Evolutionary conservation across 1,284 basidiomycete species (phyloP).

Genomic region (Trichosporon sp.): DNA sequence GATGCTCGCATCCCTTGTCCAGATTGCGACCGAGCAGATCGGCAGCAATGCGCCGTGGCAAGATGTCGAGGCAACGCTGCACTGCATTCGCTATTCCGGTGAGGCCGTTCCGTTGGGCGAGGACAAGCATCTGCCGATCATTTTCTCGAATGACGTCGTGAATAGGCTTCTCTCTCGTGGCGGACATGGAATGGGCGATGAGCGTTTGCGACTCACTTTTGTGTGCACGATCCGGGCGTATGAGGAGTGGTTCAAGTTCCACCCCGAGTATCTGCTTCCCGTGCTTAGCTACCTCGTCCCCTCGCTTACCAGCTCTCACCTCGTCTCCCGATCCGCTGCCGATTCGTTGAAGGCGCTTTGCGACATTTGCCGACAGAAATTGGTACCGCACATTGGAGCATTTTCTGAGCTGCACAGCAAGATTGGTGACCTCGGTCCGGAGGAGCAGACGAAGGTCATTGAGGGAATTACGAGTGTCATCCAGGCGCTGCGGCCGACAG

Average conservation of each 20-base stretch:
- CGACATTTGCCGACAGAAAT: conserved; percentile 71
- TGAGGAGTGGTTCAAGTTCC: conserved; percentile 70
- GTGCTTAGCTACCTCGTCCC: conserved; percentile 65
- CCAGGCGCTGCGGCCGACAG: conserved; percentile 69
- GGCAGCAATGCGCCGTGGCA: conserved; percentile 29
- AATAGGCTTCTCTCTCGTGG: conserved; percentile 35
- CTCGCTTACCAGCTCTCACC: conserved; percentile 56
- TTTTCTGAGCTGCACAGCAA: conserved; percentile 76
- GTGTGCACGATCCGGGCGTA: conserved; percentile 68
- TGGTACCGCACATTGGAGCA: conserved; percentile 72
- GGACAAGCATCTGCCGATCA: conserved; percentile 57
- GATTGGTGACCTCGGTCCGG: conserved; percentile 68
- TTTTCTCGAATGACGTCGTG: conserved; percentile 67
- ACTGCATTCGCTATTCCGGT: conserved; percentile 75
- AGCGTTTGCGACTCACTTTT: conserved; percentile 65
- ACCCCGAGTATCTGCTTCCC: conserved; percentile 50
- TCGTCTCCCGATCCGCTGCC: conserved; percentile 68
- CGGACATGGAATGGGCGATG: conserved; percentile 51
- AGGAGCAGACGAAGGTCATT: conserved; percentile 79
- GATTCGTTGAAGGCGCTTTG: conserved; percentile 75
- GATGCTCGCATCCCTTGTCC: conserved; percentile 65
- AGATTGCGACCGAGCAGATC: conserved; percentile 55
- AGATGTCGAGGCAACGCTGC: conserved; percentile 76
- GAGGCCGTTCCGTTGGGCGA: conserved; percentile 76
- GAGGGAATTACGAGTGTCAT: conserved; percentile 86